These are phyloP conservation scores for Laetiporus sulphureus DNA, from an alignment of 1,284 basidiomycete genomes.

Conservation along the genomic window DNA sequence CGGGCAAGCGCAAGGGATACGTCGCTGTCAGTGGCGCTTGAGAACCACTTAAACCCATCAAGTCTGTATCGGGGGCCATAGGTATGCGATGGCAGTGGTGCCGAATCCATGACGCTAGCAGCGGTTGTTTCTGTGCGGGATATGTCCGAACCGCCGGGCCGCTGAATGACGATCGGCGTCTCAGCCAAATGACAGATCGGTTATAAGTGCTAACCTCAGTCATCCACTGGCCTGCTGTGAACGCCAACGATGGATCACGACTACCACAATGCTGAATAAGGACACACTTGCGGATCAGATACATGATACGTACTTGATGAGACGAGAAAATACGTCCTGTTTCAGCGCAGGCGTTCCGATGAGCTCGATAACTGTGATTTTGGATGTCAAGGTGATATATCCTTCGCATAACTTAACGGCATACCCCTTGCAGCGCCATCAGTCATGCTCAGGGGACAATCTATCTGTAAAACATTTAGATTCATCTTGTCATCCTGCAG, in stretches of 20 bases:
- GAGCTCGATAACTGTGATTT: slow-evolving; percentile 61
- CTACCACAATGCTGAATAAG: slow-evolving; percentile 25
- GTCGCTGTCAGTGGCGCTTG: slow-evolving; percentile 74
- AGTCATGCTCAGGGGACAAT: slow-evolving; percentile 73
- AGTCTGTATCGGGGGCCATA: slow-evolving; percentile 52
- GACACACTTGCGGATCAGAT: not conserved
- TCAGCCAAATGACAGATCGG: too few relatives aligned
- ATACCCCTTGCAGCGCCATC: slow-evolving; percentile 62
- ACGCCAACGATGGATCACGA: slow-evolving; percentile 56
- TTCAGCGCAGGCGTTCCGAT: slow-evolving; percentile 56
- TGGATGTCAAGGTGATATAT: not conserved
- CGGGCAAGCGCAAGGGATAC: slow-evolving; percentile 68
- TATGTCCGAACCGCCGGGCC: slow-evolving; percentile 74
- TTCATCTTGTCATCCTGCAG: too few relatives aligned
- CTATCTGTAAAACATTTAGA: slow-evolving; percentile 39
- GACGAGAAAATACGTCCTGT: slow-evolving; percentile 44
- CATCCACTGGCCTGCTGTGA: slow-evolving; percentile 82
- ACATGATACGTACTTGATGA: slow-evolving; percentile 50
- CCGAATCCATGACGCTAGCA: slow-evolving; percentile 24
- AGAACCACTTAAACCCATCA: slow-evolving; percentile 81
- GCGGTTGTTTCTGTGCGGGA: slow-evolving; percentile 71
- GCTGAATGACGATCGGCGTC: slow-evolving; percentile 31
- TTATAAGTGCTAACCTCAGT: slow-evolving; percentile 47
- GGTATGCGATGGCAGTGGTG: slow-evolving; percentile 8
- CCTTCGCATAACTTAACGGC: not conserved